phyloP scores from a whole-genome alignment of 2,329 filamentous ascomycete genomes.

The Cercospora sp. region DNA sequence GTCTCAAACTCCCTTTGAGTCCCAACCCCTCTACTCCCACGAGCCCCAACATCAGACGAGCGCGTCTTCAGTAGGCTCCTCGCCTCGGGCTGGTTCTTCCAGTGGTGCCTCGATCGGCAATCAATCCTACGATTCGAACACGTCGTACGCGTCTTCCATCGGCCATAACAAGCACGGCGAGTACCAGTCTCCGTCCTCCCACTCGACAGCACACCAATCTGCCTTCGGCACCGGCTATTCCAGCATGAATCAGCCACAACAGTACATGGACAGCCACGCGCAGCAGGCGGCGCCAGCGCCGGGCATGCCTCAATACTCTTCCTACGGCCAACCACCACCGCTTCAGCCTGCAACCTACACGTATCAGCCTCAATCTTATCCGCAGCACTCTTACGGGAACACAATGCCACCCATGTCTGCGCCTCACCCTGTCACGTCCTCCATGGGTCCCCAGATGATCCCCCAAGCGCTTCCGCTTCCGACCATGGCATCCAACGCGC shows the following conservation, averaged over 20 bases:
- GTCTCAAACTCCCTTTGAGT: constrained; percentile 65
- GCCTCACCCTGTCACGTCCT: constrained; percentile 67
- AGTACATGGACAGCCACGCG: constrained; percentile 70
- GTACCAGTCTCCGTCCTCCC: constrained; percentile 74
- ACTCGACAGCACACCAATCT: constrained; percentile 51
- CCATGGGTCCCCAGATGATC: constrained; percentile 66
- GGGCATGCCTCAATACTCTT: constrained; percentile 73
- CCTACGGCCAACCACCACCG: constrained; percentile 65
- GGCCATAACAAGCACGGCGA: constrained; percentile 37
- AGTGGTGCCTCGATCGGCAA: constrained; percentile 57
- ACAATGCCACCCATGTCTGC: constrained; percentile 77
- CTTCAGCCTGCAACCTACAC: constrained; percentile 39
- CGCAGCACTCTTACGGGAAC: constrained; percentile 72
- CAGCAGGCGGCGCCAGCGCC: constrained; percentile 76
- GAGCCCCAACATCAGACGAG: constrained; percentile 60
- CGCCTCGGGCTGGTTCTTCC: constrained; percentile 74
- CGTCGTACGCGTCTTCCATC: constrained; percentile 58
- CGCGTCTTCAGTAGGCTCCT: constrained; percentile 70
- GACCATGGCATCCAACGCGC: constrained; percentile 38
- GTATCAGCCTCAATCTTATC: constrained; percentile 60
- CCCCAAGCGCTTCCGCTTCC: constrained; percentile 67
- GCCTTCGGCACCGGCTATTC: constrained; percentile 39
- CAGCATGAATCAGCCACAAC: constrained; percentile 78
- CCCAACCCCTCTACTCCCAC: constrained; percentile 58
- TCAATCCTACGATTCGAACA: constrained; percentile 52